Evolutionary conservation across 2,329 filamentous ascomycete genomes (phyloP).

Genomic region (Graphilbum sp.): DNA sequence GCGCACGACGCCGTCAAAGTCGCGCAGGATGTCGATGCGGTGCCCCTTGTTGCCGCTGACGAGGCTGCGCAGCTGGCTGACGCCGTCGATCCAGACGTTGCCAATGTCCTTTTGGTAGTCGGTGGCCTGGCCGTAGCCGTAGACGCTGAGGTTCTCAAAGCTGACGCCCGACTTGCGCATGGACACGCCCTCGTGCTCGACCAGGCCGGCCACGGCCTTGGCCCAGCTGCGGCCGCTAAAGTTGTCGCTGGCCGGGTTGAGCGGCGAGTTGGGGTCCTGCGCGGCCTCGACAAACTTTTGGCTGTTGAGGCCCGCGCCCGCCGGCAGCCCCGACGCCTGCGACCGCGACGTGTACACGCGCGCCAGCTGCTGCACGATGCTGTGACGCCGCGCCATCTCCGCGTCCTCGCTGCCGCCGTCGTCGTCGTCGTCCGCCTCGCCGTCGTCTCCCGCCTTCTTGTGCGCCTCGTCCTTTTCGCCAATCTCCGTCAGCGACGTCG

Average conservation of each 20-base stretch:
- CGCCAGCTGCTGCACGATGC: conserved; percentile 37
- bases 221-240: conserved; percentile 42
- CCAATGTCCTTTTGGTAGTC: conserved; percentile 55
- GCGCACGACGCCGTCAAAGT: conserved; percentile 51
- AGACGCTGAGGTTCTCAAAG: conserved; percentile 52
- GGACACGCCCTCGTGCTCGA: conserved; percentile 31
- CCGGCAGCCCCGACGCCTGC: conserved; percentile 11
- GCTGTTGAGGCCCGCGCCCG: conserved; percentile 28
- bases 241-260: conserved; percentile 30
- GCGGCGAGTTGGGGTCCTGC: conserved; percentile 22
- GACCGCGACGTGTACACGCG: conserved; percentile 37
- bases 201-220: conserved; percentile 37
- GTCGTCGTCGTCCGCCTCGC: conserved; percentile 15
- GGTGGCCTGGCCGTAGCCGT: conserved; percentile 49
- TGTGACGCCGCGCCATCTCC: conserved; percentile 33
- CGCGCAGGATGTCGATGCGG: conserved; percentile 50
- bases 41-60: conserved; percentile 31
- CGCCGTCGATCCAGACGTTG: conserved; percentile 40
- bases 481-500: conserved; percentile 21
- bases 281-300: conserved; percentile 24
- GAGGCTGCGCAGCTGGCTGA: conserved; percentile 27
- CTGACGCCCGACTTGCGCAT: conserved; percentile 47
- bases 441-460: too few species aligned
- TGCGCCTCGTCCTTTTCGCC: conserved; percentile 10
- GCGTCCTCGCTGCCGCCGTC: conserved; percentile 21